A percentile compares a stretch with the other conserved stretches of the same genome.
Conservation (phyloP, 176 grass and related monocot genomes). For the Cenchrus fungigraminus region DNA sequence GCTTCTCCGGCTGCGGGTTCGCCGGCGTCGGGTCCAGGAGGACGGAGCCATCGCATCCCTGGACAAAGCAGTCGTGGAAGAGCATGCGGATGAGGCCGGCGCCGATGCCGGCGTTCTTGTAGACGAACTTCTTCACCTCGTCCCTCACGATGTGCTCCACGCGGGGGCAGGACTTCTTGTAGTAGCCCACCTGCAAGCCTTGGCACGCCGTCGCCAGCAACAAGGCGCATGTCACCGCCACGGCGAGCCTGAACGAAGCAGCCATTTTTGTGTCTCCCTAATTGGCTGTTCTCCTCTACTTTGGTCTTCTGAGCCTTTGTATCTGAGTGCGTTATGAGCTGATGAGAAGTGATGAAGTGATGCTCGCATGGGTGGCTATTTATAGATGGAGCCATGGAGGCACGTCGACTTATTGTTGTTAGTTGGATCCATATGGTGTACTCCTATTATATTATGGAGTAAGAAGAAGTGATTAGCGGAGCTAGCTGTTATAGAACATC, state of each 20-base stretch:
- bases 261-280: background rate
- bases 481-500: conserved; percentile 12
- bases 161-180: conserved; percentile 47
- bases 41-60: conserved; percentile 59
- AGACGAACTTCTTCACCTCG: conserved; percentile 48
- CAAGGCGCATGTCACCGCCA: conserved; percentile 10
- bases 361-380: background rate
- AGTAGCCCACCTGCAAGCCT: conserved; percentile 42
- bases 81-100: conserved; percentile 56
- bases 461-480: background rate
- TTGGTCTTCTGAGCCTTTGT: background rate
- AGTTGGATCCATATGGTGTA: background rate
- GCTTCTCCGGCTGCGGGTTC: conserved; percentile 44
- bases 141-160: conserved; percentile 53
- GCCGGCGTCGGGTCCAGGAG: conserved; percentile 44
- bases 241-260: background rate
- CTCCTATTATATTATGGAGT: background rate
- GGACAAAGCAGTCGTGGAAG: conserved; percentile 50
- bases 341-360: background rate
- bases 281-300: background rate
- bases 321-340: background rate
- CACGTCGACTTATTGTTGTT: too few species aligned
- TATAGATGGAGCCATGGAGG: conserved; percentile 3
- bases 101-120: conserved; percentile 38
- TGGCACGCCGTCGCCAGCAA: conserved; percentile 10